phyloP scores from a whole-genome alignment of 441 rosid genomes.

The Arabidopsis hybrid region DNA sequence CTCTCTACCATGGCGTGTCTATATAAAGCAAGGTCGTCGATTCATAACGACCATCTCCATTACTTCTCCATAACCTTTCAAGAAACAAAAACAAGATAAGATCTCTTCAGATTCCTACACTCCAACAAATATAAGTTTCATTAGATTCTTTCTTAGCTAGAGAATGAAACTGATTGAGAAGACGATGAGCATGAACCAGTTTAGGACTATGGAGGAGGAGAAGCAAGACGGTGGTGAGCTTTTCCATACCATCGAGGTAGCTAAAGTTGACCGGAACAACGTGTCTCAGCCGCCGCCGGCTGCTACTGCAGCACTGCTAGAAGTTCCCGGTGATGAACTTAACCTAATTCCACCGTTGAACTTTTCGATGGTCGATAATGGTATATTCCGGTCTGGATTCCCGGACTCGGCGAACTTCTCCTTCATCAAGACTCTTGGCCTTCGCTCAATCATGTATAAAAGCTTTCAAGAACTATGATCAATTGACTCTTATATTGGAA shows the following conservation, averaged over 20 bases:
- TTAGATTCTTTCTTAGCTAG: not conserved
- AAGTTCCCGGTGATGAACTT: constrained; percentile 54
- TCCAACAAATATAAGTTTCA: not conserved
- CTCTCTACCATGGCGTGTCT: constrained; percentile 48
- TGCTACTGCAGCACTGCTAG: constrained; percentile 19
- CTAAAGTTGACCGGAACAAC: constrained; percentile 54
- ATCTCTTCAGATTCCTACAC: constrained; percentile 26
- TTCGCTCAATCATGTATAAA: constrained; percentile 72
- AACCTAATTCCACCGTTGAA: constrained; percentile 68
- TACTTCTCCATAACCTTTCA: constrained; percentile 7
- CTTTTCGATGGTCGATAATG: constrained; percentile 77
- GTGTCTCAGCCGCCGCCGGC: constrained; percentile 37
- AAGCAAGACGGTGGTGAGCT: constrained; percentile 20
- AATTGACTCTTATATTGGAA: not conserved
- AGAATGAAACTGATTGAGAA: constrained; percentile 45
- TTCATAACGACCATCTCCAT: constrained; percentile 46
- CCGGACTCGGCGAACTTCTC: constrained; percentile 70
- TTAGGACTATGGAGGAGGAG: constrained; percentile 11
- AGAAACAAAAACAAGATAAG: constrained; percentile 5
- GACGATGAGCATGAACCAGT: constrained; percentile 37
- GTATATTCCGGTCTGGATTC: constrained; percentile 81
- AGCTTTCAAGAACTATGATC: constrained; percentile 18
- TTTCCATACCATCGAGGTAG: constrained; percentile 59
- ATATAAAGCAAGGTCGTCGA: constrained; percentile 43
- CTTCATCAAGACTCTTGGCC: constrained; percentile 69